Conservation (phyloP, 1,139 yeast species). For the Candida sanyaensis region DNA sequence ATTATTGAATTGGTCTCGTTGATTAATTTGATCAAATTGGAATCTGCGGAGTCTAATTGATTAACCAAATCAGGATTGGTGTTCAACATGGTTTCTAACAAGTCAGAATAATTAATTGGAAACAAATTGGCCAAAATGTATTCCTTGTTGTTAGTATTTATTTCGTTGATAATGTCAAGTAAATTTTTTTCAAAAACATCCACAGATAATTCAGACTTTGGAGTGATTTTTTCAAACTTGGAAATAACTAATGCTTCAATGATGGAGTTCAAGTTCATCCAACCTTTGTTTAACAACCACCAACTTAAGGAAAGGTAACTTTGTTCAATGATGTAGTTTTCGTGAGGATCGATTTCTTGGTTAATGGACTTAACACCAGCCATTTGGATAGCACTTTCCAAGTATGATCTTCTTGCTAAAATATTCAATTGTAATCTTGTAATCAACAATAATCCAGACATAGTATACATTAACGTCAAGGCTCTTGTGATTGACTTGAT, state of each 20-base stretch:
- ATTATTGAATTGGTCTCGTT: slow-evolving; percentile 43
- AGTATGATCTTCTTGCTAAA: slow-evolving; percentile 81
- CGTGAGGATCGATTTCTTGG: slow-evolving; percentile 23
- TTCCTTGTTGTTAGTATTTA: slow-evolving; percentile 42
- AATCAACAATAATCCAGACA: slow-evolving; percentile 69
- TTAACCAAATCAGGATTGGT: slow-evolving; percentile 47
- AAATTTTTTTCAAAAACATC: slow-evolving; percentile 51
- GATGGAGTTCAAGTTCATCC: slow-evolving; percentile 57
- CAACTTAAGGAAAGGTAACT: slow-evolving; percentile 86
- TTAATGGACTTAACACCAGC: slow-evolving; percentile 44
- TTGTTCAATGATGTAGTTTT: slow-evolving; percentile 66
- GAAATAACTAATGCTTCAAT: slow-evolving; percentile 60
- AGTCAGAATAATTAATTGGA: slow-evolving; percentile 42
- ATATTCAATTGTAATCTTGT: slow-evolving; percentile 87
- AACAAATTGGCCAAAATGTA: slow-evolving; percentile 46
- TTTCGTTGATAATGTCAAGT: slow-evolving; percentile 27
- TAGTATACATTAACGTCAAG: slow-evolving; percentile 68
- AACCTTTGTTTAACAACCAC: slow-evolving; percentile 93
- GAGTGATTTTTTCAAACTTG: slow-evolving; percentile 65
- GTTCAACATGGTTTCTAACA: slow-evolving; percentile 45
- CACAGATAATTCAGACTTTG: slow-evolving; percentile 68
- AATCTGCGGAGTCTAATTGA: slow-evolving; percentile 39
- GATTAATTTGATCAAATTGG: slow-evolving; percentile 46
- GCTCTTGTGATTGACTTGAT: slow-evolving; percentile 73
- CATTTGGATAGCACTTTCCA: slow-evolving; percentile 73